These are phyloP conservation scores for Ascochyta rabiei DNA, from an alignment of 2,329 filamentous ascomycete genomes.

Conservation along the genomic window DNA sequence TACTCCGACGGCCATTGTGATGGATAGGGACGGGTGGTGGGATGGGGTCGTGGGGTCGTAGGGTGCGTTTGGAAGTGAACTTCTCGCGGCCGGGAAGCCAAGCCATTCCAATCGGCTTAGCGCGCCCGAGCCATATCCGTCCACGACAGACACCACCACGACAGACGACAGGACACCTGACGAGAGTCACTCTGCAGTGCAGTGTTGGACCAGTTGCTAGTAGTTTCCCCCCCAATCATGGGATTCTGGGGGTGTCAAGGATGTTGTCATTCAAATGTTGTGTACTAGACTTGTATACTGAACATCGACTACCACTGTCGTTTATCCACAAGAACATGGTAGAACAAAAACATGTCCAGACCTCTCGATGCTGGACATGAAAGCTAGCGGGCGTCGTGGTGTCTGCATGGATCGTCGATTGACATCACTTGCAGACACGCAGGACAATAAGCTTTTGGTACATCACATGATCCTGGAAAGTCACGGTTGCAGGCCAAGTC, in stretches of 20 bases:
- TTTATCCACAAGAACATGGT: background rate
- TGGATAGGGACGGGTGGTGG: conserved; percentile 46
- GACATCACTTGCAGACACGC: too few species aligned
- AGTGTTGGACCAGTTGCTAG: too few species aligned
- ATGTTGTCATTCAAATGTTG: too few species aligned
- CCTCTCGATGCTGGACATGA: background rate
- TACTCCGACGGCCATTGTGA: conserved; percentile 55
- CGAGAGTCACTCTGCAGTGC: too few species aligned
- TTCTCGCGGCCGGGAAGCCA: conserved; percentile 8
- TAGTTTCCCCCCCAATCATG: too few species aligned
- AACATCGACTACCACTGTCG: background rate
- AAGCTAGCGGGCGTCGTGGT: too few species aligned
- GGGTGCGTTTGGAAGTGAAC: conserved; percentile 14
- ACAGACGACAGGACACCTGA: too few species aligned
- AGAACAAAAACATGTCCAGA: background rate
- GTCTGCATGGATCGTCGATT: too few species aligned
- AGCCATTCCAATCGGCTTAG: background rate
- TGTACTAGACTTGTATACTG: background rate
- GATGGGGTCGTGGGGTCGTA: conserved; percentile 25
- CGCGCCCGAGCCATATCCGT: conserved; percentile 5
- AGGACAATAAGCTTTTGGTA: background rate
- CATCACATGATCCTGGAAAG: background rate
- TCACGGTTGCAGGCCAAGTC: background rate
- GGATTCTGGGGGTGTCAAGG: too few species aligned
- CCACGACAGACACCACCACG: background rate